Evolutionary conservation across 1,139 yeast species (phyloP).

Genomic region (Spencermartinsiella ligniputridi): DNA sequence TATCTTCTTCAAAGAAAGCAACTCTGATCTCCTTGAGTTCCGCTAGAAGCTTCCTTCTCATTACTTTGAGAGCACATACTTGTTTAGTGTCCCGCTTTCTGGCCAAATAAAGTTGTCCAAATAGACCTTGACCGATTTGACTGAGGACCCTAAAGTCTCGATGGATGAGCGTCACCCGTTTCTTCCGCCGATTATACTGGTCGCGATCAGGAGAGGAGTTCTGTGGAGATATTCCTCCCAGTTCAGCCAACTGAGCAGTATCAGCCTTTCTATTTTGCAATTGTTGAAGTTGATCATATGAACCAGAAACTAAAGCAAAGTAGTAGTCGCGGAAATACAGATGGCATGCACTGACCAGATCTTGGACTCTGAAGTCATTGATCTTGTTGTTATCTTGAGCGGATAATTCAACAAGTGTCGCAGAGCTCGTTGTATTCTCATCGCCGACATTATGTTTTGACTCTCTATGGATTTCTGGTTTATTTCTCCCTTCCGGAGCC

Average conservation of each 20-base stretch:
- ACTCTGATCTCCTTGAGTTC: slow-evolving; percentile 95
- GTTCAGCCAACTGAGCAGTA: slow-evolving; percentile 44
- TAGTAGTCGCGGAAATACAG: slow-evolving; percentile 84
- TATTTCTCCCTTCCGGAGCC: too few species aligned
- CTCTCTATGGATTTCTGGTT: slow-evolving; percentile 23
- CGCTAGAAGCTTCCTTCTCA: slow-evolving; percentile 79
- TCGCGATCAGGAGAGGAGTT: slow-evolving; percentile 78
- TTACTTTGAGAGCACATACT: slow-evolving; percentile 89
- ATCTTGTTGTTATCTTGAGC: slow-evolving; percentile 47
- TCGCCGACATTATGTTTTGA: slow-evolving; percentile 18
- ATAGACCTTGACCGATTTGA: slow-evolving; percentile 99
- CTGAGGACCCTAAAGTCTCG: slow-evolving; percentile 95
- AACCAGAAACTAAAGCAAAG: slow-evolving; percentile 93
- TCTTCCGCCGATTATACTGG: slow-evolving; percentile 74
- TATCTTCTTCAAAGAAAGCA: slow-evolving; percentile 92
- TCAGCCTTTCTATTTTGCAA: slow-evolving; percentile 60
- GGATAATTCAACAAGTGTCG: slow-evolving; percentile 12
- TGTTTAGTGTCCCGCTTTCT: slow-evolving; percentile 92
- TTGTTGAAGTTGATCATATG: slow-evolving; percentile 80
- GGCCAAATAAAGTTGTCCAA: slow-evolving; percentile 92
- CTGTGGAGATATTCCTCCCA: slow-evolving; percentile 68
- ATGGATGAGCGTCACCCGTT: slow-evolving; percentile 87
- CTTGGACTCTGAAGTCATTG: slow-evolving; percentile 69
- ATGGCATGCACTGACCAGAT: slow-evolving; percentile 80
- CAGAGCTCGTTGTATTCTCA: slow-evolving; percentile 11